Base-by-base conservation (phyloP, 2,329 filamentous ascomycete species). In the Alternaria brassicae region DNA sequence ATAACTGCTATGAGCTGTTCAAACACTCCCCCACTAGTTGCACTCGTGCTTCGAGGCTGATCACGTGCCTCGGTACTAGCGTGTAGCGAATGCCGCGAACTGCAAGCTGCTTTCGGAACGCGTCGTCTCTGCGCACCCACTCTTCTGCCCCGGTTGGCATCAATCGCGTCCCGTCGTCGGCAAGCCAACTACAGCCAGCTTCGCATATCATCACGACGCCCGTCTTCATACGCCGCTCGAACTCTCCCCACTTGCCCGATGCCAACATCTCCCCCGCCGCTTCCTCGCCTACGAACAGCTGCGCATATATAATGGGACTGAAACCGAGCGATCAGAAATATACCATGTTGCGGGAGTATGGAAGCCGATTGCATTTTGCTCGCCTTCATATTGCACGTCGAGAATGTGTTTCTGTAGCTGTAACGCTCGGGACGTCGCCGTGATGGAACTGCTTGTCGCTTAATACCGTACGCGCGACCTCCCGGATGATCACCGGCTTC, bases 281-380 rank as follows among this genome's bases (percentile, higher is more conserved):
- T 3, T 68, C 69, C 2, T 58, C 37, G 1, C 74, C 71, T 1
- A 75, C 72, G 49, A 77, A 77, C 30, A 68, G 47, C 8, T 59
- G 57, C 0, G 80, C 72, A 53, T 82, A 82, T 6, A 76, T 74
- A n/a, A 82, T 61, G 2, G 80, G 78, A 55, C 82, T 80, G 2
- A 81, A 54, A 2, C 78, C 78, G 1, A 82, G 7, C 81, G 75
- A 62, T 83, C 81, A 7, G 78, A 80, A 44, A 83, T 77, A 53
- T 79, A 78, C 77, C 77, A 79, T 9, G 28, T 21, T 0, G 45
- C 44, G 15, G 25, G 17, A 50, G 34, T 3, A 56, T 36, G 10
- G 25, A 28, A 15, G 9, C 34, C 19, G 7, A 40, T 45, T 12
- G 58, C 54, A 21, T 25, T 67, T 19, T 39, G 27, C 64, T 81